These are phyloP conservation scores for Brassica cretica DNA, from an alignment of 345 rosid genomes.

Conservation along the genomic window DNA sequence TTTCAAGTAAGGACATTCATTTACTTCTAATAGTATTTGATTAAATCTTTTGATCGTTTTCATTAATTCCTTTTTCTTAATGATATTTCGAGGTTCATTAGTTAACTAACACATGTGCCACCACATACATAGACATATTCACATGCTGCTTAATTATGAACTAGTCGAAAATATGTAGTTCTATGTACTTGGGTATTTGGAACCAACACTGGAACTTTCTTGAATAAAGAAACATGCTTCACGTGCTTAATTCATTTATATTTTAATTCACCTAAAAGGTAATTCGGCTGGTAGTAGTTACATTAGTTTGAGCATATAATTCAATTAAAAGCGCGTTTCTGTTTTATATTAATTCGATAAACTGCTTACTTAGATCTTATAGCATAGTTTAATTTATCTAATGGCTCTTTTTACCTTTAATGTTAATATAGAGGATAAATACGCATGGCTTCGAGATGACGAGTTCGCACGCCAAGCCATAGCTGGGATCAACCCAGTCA, in stretches of 20 bases:
- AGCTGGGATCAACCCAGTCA: slow-evolving; percentile 88
- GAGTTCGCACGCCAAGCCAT: slow-evolving; percentile 92
- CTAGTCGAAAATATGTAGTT: not conserved
- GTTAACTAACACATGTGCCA: slow-evolving; percentile 14
- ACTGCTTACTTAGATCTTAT: slow-evolving; percentile 5
- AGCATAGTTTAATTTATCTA: slow-evolving; percentile 9
- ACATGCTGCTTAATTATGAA: slow-evolving; percentile 12
- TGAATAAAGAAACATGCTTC: slow-evolving; percentile 23
- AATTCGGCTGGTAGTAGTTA: slow-evolving; percentile 22
- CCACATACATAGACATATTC: slow-evolving; percentile 13
- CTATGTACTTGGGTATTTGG: slow-evolving; percentile 13
- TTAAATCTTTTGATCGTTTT: not conserved
- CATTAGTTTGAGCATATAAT: slow-evolving; percentile 12
- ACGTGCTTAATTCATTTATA: slow-evolving; percentile 30
- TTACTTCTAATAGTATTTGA: not conserved
- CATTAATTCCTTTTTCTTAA: not conserved
- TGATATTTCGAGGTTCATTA: not conserved
- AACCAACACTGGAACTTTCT: slow-evolving; percentile 26
- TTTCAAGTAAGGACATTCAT: slow-evolving; percentile 65
- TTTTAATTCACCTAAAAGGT: slow-evolving; percentile 11
- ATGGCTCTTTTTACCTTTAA: not conserved
- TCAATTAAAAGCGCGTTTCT: slow-evolving; percentile 18
- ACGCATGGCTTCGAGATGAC: slow-evolving; percentile 95
- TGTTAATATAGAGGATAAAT: slow-evolving; percentile 74
- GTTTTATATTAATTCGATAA: slow-evolving; percentile 18